Base-by-base conservation (phyloP, 2,329 filamentous ascomycete genomes). In the Ustilaginoidea virens region DNA sequence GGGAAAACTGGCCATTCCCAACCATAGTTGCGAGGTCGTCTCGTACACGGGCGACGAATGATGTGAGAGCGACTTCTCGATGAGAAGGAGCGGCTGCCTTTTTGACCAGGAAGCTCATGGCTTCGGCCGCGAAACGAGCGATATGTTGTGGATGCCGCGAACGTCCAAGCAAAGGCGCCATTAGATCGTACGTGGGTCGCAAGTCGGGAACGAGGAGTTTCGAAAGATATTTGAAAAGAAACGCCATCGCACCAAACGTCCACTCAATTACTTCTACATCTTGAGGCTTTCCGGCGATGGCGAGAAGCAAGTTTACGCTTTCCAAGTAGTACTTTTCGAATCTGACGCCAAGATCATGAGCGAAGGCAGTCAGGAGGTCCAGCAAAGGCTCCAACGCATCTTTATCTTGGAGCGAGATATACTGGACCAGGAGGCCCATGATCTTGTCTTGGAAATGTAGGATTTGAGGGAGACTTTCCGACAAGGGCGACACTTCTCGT, bases 141-240 rank as follows among this genome's bases (percentile, higher is more conserved):
- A 94, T 82, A 51, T 93, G 86, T 11, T 75, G 70, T 39, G 87
- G 90, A 39, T 87, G 82, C 32, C 72, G 72, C 33, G 75, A 65
- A 51, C 80, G 86, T 37, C 87, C 90, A 17, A 98, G 68, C 29
- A 96, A 66, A 3, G 85, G 78, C 1, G 80, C 69, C 60, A 98
- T 73, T 29, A 90, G 71, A 45, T 82, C 70, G 47, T 83, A 86
- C 2, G 92, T 76, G 26, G 87, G 83, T 36, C 80, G 66, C 37
- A 98, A 56, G 46, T 98, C 81, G 4, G 83, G 78, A 0, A 90
- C 80, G 14, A 98, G 56, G 1, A 96, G 66, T 38, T 82, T 75
- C 2, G 85, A 92, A 5, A 98, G 69, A 47, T 96, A 96, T 49
- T 98, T 98, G 69, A 98, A 94, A 23, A 96, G 63, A 63, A 92